phyloP scores from a whole-genome alignment of 345 rosid genomes.

The Cardamine occulta region DNA sequence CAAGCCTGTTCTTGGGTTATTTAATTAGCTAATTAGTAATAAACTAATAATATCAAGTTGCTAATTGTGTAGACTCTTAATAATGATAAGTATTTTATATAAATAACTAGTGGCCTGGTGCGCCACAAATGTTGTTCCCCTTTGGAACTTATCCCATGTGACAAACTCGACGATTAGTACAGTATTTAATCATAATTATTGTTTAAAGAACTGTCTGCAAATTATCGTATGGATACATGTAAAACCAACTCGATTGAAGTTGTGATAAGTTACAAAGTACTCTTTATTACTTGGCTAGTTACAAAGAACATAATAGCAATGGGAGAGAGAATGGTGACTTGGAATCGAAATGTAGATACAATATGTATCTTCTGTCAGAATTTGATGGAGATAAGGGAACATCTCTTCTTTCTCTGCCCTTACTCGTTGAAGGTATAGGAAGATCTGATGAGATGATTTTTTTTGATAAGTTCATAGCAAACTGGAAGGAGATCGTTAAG shows the following conservation, averaged over 20 bases:
- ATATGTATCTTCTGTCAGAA: too few species aligned
- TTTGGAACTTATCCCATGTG: conserved; percentile 37
- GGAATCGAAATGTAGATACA: too few species aligned
- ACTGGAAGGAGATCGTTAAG: too few species aligned
- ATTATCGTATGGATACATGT: conserved; percentile 15
- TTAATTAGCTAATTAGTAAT: not conserved
- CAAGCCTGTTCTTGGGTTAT: conserved; percentile 30
- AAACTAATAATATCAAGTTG: conserved; percentile 18
- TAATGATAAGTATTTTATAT: not conserved
- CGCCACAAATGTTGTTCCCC: conserved; percentile 43
- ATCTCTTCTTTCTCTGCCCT: too few species aligned
- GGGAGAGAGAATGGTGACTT: too few species aligned
- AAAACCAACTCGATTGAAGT: conserved; percentile 9
- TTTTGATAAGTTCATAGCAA: too few species aligned
- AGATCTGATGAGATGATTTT: too few species aligned
- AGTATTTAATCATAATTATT: conserved; percentile 3
- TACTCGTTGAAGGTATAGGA: too few species aligned
- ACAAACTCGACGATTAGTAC: conserved; percentile 36
- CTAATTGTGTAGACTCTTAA: conserved; percentile 8
- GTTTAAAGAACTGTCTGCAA: not conserved
- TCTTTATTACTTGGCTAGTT: too few species aligned
- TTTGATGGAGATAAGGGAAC: too few species aligned
- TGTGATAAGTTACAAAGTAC: not conserved
- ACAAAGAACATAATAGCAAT: too few species aligned
- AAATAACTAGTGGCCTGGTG: conserved; percentile 27